Conservation (phyloP, 2,329 filamentous ascomycete genomes). For the Aureobasidium sp. region DNA sequence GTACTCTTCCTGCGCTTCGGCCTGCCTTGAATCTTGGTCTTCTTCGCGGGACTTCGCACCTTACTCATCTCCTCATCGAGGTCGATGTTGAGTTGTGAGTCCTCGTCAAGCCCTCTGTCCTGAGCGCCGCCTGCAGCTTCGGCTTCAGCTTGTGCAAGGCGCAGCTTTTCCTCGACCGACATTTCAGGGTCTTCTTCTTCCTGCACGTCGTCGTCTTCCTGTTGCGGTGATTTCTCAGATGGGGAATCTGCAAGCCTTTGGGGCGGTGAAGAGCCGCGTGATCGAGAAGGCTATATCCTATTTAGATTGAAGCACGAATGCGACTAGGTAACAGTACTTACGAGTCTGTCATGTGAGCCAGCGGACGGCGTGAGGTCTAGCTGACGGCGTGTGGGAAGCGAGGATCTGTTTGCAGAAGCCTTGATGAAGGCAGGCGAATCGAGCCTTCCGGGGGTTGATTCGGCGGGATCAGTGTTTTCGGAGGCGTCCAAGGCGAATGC, state of each 20-base stretch:
- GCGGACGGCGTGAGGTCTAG: not conserved
- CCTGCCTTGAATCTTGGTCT: constrained; percentile 49
- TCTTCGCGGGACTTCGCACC: constrained; percentile 28
- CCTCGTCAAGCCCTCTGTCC: constrained; percentile 15
- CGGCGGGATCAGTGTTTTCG: constrained; percentile 2
- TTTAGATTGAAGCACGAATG: constrained; percentile 20
- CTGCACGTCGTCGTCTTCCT: constrained; percentile 22
- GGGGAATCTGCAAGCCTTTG: constrained; percentile 22
- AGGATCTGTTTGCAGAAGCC: not conserved
- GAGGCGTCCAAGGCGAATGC: constrained; percentile 27
- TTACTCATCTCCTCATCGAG: constrained; percentile 40
- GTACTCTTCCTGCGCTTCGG: constrained; percentile 64
- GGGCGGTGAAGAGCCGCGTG: constrained; percentile 18
- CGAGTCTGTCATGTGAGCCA: constrained; percentile 15
- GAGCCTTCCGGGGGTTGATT: constrained; percentile 19
- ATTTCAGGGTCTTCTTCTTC: constrained; percentile 24
- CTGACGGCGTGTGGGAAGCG: constrained; percentile 2
- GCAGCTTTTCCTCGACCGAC: constrained; percentile 42
- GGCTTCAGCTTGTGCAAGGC: constrained; percentile 37
- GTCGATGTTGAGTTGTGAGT: constrained; percentile 34
- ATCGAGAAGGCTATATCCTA: constrained; percentile 20
- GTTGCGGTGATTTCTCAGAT: constrained; percentile 21
- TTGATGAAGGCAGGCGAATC: constrained; percentile 25
- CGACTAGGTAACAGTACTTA: constrained; percentile 14
- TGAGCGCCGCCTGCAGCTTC: constrained; percentile 34